Evolutionary conservation across 768 basidiomycete genomes (phyloP), one percentile per base, ranked within the genome.

Genomic region (Steccherinum ochraceum): DNA sequence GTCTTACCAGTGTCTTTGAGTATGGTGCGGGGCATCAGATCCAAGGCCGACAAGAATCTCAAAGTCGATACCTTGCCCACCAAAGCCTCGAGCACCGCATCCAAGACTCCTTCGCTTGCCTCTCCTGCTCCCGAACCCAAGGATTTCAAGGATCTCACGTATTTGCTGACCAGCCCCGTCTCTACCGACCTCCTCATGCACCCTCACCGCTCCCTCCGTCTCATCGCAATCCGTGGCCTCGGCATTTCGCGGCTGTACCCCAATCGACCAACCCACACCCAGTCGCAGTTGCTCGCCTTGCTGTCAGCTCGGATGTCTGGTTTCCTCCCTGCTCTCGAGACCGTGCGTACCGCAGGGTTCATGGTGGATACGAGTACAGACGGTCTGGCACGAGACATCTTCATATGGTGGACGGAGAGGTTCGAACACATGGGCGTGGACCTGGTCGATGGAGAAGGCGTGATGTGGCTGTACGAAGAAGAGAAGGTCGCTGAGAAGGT

Each of bases 361-460:
- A 58, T 77, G 40, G 75, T 74, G 18, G 77, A 75, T 20, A 68
- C 76, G 18, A 68, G 73, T 47, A 61, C 67, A 51, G 73, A 78
- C 58, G 56, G 54, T 39, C 53, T 72, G 45, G 68, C 73, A 50
- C 72, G 70, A 65, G 74, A 79, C 46, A 63, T 77, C 16, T 79
- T 77, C 56, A 76, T 79, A 24, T 75, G 73, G 72, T 80, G 78
- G 78, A 69, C 72, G 23, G 75, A 78, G 56, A 68, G 62, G 46
- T 79, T 78, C 51, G 76, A 77, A 66, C 67, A 62, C 49, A 66
- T 70, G 41, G 76, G 74, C 7, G 66, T 81, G 42, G 71, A 77
- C 53, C 71, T 80, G 55, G 65, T 78, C 56, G 79, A 80, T 55
- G 77, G 78, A 13, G 78, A 77, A 59, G 76, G 75, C 25, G 74